These are phyloP conservation scores for Neopestalotiopsis sp. DNA, from an alignment of 2,329 filamentous ascomycete species.

Conservation along the genomic window DNA sequence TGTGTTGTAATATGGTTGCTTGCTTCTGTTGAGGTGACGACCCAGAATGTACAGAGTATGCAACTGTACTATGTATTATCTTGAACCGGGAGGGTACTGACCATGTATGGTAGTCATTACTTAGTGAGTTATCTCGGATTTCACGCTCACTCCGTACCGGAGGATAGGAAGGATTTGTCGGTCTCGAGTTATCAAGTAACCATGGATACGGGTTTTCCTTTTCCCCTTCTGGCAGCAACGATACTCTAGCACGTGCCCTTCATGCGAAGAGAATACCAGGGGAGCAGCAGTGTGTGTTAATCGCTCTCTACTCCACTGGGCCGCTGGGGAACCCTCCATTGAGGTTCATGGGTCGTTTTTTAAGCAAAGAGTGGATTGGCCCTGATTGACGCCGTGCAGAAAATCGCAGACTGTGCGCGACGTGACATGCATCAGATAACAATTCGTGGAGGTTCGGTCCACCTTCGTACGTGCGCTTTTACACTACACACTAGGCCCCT, in stretches of 20 bases:
- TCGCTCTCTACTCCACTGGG: not conserved
- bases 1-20: not conserved
- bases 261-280: not conserved
- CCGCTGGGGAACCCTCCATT: not conserved
- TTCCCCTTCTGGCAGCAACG: not conserved
- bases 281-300: not conserved
- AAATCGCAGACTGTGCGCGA: not conserved
- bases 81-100: no score
- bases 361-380: not conserved
- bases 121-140: no score
- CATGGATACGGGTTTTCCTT: not conserved
- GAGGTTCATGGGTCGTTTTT: not conserved
- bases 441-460: not conserved
- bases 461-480: not conserved
- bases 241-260: not conserved
- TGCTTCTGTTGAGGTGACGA: not conserved
- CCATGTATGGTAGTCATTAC: no score
- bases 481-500: no score
- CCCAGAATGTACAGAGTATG: no score
- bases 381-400: slow-evolving; percentile 1
- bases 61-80: no score
- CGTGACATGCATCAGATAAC: not conserved
- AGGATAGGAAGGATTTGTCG: no score
- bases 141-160: no score
- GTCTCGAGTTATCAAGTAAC: no score